Conservation (phyloP, 768 basidiomycete species). For the Russula sp. region DNA sequence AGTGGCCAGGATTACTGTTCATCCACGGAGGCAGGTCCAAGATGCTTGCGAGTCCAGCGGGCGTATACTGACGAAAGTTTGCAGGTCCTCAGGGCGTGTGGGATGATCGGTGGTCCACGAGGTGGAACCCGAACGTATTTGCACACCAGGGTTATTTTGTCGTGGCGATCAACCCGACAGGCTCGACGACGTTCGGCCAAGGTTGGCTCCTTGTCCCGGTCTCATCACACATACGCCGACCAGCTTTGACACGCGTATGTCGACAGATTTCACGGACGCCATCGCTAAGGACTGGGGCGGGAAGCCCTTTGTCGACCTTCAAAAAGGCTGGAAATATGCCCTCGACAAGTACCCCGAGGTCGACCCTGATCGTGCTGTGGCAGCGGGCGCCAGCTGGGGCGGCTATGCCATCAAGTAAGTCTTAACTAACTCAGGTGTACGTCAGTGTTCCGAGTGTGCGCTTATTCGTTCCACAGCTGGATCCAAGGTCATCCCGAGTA, state of each 20-base stretch:
- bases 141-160: conserved; percentile 86
- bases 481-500: conserved; percentile 91
- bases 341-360: conserved; percentile 66
- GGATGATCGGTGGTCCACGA: conserved; percentile 85
- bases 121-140: conserved; percentile 82
- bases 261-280: conserved; percentile 67
- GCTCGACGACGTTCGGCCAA: conserved; percentile 91
- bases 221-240: background rate
- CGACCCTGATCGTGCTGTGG: conserved; percentile 47
- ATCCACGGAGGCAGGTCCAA: conserved; percentile 63
- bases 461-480: conserved; percentile 49
- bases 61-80: background rate
- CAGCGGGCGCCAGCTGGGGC: conserved; percentile 79
- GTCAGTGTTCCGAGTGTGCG: background rate
- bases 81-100: conserved; percentile 73
- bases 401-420: conserved; percentile 81
- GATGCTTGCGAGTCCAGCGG: background rate
- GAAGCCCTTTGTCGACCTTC: conserved; percentile 74
- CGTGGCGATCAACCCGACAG: conserved; percentile 87
- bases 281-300: conserved; percentile 82
- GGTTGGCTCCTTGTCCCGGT: conserved; percentile 30
- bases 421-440: background rate
- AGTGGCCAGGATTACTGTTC: conserved; percentile 71
- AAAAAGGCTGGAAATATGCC: conserved; percentile 65
- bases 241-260: background rate